These are phyloP conservation scores for Breynia disticha DNA, from an alignment of 441 rosid species.

Conservation along the genomic window DNA sequence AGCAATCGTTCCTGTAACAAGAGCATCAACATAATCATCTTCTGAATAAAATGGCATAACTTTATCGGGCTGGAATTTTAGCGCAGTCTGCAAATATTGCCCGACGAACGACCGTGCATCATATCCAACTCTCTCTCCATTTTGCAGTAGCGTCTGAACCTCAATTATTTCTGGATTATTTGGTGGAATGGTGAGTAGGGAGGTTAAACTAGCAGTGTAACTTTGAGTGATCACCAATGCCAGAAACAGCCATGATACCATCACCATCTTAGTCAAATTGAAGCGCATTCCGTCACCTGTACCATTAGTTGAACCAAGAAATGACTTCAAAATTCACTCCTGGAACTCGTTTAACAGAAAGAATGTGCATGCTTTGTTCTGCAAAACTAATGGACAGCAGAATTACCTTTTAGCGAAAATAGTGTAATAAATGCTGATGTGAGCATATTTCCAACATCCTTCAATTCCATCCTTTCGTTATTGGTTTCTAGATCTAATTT, in stretches of 20 bases:
- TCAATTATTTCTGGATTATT: neutral
- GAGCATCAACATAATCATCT: slow-evolving; percentile 6
- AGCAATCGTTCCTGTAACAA: slow-evolving; percentile 12
- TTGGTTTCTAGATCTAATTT: neutral
- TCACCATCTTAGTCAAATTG: slow-evolving; percentile 15
- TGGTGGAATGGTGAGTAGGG: slow-evolving; percentile 8
- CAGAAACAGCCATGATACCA: slow-evolving; percentile 13
- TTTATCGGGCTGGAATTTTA: slow-evolving; percentile 3
- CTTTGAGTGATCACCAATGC: slow-evolving; percentile 15
- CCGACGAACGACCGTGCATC: slow-evolving; percentile 14
- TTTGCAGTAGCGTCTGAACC: slow-evolving; percentile 3
- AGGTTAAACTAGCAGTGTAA: slow-evolving; percentile 10
- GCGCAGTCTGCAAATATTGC: slow-evolving; percentile 6
- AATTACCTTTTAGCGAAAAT: slow-evolving; percentile 16
- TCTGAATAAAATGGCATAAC: neutral
- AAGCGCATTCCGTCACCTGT: slow-evolving; percentile 10
- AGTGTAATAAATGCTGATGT: slow-evolving; percentile 15
- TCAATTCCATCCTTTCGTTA: slow-evolving; percentile 1
- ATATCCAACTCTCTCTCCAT: slow-evolving; percentile 14
- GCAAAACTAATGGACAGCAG: neutral
- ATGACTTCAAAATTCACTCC: too few species aligned
- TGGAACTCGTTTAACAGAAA: too few species aligned
- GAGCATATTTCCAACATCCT: slow-evolving; percentile 13
- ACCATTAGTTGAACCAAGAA: neutral
- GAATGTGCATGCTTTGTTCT: too few species aligned